Evolutionary conservation across 176 grass and related monocot genomes (phyloP).

Genomic region (Carex littledalei): DNA sequence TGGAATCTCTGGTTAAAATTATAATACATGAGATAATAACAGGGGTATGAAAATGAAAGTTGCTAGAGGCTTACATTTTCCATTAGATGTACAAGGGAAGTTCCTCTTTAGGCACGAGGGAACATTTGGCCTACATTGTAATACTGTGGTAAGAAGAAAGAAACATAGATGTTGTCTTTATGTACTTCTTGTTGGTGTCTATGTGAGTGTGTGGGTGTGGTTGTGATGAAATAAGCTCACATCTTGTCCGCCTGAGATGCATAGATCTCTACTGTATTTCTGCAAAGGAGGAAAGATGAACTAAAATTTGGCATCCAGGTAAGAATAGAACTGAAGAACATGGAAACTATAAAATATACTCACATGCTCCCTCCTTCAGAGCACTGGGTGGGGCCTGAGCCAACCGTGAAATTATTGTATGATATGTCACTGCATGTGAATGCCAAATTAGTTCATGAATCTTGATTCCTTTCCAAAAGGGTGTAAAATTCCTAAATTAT

Average conservation of each 20-base stretch:
- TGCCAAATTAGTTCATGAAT: background rate
- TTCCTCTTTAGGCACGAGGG: constrained; percentile 64
- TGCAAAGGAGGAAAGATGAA: constrained; percentile 33
- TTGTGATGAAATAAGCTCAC: constrained; percentile 38
- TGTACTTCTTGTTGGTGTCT: background rate
- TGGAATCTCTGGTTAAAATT: background rate
- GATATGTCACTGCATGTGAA: constrained; percentile 73
- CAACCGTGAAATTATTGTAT: constrained; percentile 66
- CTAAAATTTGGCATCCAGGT: constrained; percentile 21
- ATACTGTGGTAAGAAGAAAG: constrained; percentile 6
- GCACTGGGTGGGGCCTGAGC: constrained; percentile 52
- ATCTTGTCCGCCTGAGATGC: constrained; percentile 42
- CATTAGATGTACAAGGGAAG: constrained; percentile 69
- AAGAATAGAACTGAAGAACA: constrained; percentile 15
- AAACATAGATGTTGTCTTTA: background rate
- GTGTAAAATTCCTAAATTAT: background rate
- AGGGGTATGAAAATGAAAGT: background rate
- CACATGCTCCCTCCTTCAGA: constrained; percentile 65
- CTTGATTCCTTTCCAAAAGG: background rate
- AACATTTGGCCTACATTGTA: constrained; percentile 37
- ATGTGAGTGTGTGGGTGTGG: too few relatives aligned
- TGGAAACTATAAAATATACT: constrained; percentile 30
- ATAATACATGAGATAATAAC: background rate
- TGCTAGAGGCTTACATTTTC: constrained; percentile 40
- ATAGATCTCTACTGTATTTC: constrained; percentile 75